Evolutionary conservation across 2,329 filamentous ascomycete species (phyloP).

Genomic region (Beauveria scarabaeidicola): DNA sequence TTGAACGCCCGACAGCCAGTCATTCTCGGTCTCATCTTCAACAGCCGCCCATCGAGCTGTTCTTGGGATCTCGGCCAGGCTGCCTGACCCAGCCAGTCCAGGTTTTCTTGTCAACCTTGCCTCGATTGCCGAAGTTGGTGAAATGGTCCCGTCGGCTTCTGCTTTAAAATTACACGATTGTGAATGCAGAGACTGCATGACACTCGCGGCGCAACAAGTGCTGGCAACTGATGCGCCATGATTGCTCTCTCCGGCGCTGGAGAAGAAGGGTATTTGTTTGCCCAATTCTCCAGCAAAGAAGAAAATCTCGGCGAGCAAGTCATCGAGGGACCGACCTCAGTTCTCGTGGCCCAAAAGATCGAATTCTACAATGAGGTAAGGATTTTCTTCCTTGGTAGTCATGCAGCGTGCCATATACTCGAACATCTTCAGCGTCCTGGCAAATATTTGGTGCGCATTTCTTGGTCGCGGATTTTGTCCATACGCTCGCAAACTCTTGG

Average conservation of each 20-base stretch:
- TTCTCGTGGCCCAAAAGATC: conserved; percentile 89
- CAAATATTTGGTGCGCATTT: too few relatives aligned
- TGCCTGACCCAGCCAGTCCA: too few relatives aligned
- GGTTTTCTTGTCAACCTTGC: background rate
- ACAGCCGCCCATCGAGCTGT: conserved; percentile 81
- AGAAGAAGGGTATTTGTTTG: conserved; percentile 69
- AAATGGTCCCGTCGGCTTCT: conserved; percentile 71
- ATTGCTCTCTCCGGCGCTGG: conserved; percentile 44
- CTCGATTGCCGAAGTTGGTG: conserved; percentile 75
- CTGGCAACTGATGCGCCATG: conserved; percentile 70
- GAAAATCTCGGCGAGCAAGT: conserved; percentile 82
- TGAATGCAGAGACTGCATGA: conserved; percentile 80
- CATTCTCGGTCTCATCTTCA: conserved; percentile 33
- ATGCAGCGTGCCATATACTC: conserved; percentile 52
- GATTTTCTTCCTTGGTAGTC: conserved; percentile 66
- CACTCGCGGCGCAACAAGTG: conserved; percentile 75
- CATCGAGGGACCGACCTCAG: conserved; percentile 61
- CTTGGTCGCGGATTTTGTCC: too few relatives aligned
- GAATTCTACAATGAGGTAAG: conserved; percentile 74
- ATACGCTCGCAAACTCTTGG: too few relatives aligned
- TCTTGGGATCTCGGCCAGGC: conserved; percentile 38
- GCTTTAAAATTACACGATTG: conserved; percentile 79
- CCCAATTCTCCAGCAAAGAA: conserved; percentile 92
- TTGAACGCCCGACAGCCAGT: background rate
- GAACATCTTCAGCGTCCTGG: too few relatives aligned